These are phyloP conservation scores for Raffaelea deltoideospora DNA, from an alignment of 2,329 filamentous ascomycete genomes.

Conservation along the genomic window DNA sequence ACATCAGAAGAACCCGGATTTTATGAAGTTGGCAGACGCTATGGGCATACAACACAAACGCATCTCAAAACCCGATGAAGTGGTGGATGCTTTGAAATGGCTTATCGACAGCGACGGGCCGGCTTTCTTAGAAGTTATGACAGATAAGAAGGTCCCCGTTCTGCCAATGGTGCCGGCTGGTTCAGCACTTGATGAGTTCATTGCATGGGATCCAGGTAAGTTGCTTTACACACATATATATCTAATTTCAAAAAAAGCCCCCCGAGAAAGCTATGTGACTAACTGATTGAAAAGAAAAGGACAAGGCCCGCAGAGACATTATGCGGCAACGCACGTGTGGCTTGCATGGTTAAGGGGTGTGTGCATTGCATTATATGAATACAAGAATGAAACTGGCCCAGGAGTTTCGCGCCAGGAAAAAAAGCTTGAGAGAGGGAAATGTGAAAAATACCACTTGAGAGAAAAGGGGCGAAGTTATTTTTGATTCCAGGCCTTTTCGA, in stretches of 20 bases:
- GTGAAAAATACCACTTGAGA: too few species aligned
- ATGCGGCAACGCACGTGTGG: conserved; percentile 49
- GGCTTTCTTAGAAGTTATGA: conserved; percentile 80
- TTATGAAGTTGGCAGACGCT: conserved; percentile 80
- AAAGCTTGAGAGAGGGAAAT: too few species aligned
- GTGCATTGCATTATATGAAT: too few species aligned
- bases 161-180: conserved; percentile 92
- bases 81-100: conserved; percentile 70
- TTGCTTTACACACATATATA: too few species aligned
- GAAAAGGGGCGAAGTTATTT: too few species aligned
- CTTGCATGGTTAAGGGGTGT: conserved; percentile 24
- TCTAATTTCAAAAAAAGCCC: not conserved
- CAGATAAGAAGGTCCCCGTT: conserved; percentile 87
- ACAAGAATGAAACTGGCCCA: too few species aligned
- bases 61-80: conserved; percentile 59
- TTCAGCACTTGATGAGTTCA: conserved; percentile 78
- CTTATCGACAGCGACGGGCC: conserved; percentile 83
- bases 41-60: conserved; percentile 73
- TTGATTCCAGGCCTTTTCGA: too few species aligned
- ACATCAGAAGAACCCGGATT: conserved; percentile 90
- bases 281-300: conserved; percentile 38
- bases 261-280: not conserved
- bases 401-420: too few species aligned
- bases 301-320: conserved; percentile 48
- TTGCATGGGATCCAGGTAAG: conserved; percentile 70